These are phyloP conservation scores for Lasiodiplodia gonubiensis DNA, from an alignment of 2,329 filamentous ascomycete genomes.

Conservation along the genomic window DNA sequence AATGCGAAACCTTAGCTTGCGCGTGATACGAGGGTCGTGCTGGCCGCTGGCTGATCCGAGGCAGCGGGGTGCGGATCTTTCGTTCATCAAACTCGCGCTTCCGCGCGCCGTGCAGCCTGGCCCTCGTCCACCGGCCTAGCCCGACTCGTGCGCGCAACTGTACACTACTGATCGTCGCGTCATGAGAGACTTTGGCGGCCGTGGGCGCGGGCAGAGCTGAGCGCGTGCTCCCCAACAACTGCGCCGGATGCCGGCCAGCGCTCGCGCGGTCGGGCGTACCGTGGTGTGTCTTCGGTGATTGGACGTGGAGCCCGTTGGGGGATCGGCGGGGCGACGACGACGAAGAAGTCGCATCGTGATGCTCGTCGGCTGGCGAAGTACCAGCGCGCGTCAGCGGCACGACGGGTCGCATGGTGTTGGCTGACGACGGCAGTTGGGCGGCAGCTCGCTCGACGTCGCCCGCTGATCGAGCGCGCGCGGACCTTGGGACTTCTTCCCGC, in stretches of 20 bases:
- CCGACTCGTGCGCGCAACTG: slow-evolving; percentile 12
- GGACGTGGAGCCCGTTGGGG: slow-evolving; percentile 21
- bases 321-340: slow-evolving; percentile 2
- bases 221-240: slow-evolving; percentile 4
- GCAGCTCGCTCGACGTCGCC: slow-evolving; percentile 1
- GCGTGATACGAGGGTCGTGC: slow-evolving; percentile 24
- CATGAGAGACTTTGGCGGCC: slow-evolving; percentile 20
- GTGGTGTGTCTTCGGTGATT: slow-evolving; percentile 27
- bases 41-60: slow-evolving; percentile 19
- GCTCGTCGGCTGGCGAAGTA: not conserved
- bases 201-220: slow-evolving; percentile 24
- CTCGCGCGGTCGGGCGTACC: slow-evolving; percentile 21
- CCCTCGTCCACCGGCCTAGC: slow-evolving; percentile 19
- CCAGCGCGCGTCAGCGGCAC: slow-evolving; percentile 7
- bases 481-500: slow-evolving; percentile 21
- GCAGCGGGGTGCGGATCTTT: slow-evolving; percentile 24
- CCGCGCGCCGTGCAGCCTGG: slow-evolving; percentile 18
- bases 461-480: slow-evolving; percentile 17
- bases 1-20: slow-evolving; percentile 26
- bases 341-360: slow-evolving; percentile 6
- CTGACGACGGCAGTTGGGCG: slow-evolving; percentile 12
- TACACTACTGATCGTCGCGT: slow-evolving; percentile 19
- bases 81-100: slow-evolving; percentile 26
- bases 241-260: slow-evolving; percentile 12
- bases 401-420: slow-evolving; percentile 15